Evolutionary conservation across 2,329 filamentous ascomycete genomes (phyloP), one percentile per base, ranked within the genome.

Genomic region (Monascus ruber): DNA sequence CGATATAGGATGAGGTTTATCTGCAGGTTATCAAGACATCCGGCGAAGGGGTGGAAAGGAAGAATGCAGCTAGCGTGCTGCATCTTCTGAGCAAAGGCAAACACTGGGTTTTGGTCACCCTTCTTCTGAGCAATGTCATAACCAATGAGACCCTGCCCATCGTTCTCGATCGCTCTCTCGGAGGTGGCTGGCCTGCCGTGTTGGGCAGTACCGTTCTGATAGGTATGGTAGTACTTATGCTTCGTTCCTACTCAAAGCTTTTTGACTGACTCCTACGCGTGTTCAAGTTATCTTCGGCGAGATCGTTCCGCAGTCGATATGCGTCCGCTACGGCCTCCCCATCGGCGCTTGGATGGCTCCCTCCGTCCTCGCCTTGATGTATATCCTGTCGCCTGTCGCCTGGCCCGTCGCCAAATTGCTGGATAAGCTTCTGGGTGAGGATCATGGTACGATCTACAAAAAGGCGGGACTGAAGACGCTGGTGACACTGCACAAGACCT

Each of bases 141-240:
- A 94, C 93, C 48, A 96, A 98, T 62, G 91, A 96, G 66, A 93
- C 89, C 2, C 71, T 95, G 9, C 91, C 91, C 26, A 94, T 98
- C 45, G 85, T 98, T 7, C 75, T 98, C 37, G 91, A 98, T 64
- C 75, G 91, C 41, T 94, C 87, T 41, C 76, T 98, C 11, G 91
- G 91, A 26, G 91, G 91, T 49, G 91, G 91, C 47, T 88, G 93
- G 71, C 88, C 89, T 44, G 91, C 91, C 44, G 86, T 96, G 24
- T 73, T 96, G 38, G 87, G 88, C 53, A 93, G 86, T 69, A 98
- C 91, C 1, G 77, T 93, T 9, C 68, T 96, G 46, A 96, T 98
- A 63, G 88, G 87, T 94, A 77, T 50, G 75, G 56, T 25, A n/a
- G 56, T 17, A 3, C 17, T 17, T 17, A 17, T 17, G 17, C 17